Evolutionary conservation across 305 asterid species (phyloP), one percentile per base, ranked within the genome.

Genomic region (Fraxinus platypoda): DNA sequence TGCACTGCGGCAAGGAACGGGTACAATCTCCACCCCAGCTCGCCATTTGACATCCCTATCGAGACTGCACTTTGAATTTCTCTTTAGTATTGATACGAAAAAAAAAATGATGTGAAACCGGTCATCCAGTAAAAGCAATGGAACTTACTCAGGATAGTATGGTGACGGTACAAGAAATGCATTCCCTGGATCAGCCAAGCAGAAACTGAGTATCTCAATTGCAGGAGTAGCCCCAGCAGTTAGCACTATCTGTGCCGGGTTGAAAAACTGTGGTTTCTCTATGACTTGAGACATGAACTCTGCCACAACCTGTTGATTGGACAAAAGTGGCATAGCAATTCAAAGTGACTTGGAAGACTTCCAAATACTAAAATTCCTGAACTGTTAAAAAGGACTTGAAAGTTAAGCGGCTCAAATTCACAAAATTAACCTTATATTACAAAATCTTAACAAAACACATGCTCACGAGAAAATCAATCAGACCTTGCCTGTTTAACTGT

Each of bases 151-250:
- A 0, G 93, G 93, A 83, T 84, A 81, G 85, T 91, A 91, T 3
- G 94, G 94, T 0, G 94, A 86, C 8, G 94, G 94, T n/a, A 91
- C 90, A 73, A 91, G 94, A 85, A 91, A 90, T 33, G 94, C 93
- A 85, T 90, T 91, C 83, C 93, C 93, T 30, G 88, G 89, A 81
- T 90, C 92, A 17, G 94, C 92, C 35, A 91, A 83, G 83, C 90
- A 88, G 84, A 90, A 91, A 83, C 86, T 83, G 70, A 91, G 92
- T 23, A 86, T 88, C 88, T 91, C 94, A 80, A 91, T 83, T 8
- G 94, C 94, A 75, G 94, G 84, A 28, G 89, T 74, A 15, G 87
- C 90, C 81, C 94, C 92, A 49, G 90, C 83, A 3, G 93, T 86
- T 59, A 91, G 70, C 70, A 91, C 90, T 33, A 90, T 81, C 66